These are phyloP conservation scores for Komagataella mondaviorum DNA, from an alignment of 805 yeast species.

Conservation along the genomic window DNA sequence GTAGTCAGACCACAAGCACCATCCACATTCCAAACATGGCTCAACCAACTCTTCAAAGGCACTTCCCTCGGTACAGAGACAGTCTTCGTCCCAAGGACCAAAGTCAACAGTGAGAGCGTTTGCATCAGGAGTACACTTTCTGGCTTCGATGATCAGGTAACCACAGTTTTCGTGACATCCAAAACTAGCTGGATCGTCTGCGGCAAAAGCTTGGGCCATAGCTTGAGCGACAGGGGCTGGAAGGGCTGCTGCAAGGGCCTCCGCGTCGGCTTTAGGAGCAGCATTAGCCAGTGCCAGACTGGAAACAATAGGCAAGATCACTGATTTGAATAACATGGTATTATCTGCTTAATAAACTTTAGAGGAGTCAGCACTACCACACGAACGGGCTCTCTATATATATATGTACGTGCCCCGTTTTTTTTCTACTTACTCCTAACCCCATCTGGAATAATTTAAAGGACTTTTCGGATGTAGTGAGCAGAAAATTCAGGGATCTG, in stretches of 20 bases:
- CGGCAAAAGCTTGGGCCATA: conserved; percentile 15
- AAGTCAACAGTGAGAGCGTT: conserved; percentile 4
- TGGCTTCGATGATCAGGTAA: conserved; percentile 16
- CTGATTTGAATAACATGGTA: conserved; percentile 2
- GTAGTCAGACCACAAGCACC: conserved; percentile 25
- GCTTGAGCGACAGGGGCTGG: conserved; percentile 15
- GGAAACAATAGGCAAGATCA: conserved; percentile 5
- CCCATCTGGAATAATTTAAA: background rate
- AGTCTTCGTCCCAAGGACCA: conserved; percentile 17
- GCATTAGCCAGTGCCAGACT: conserved; percentile 14
- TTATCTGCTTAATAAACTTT: background rate
- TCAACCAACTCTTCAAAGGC: conserved; percentile 14
- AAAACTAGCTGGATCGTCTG: conserved; percentile 15
- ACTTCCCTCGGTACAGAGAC: conserved; percentile 18
- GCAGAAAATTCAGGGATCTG: background rate
- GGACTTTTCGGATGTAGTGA: background rate
- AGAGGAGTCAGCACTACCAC: background rate
- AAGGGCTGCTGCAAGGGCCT: conserved; percentile 11
- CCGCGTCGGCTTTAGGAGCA: conserved; percentile 14
- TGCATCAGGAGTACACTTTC: conserved; percentile 12
- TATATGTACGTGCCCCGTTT: background rate
- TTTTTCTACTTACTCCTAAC: background rate
- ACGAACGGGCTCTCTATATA: conserved; percentile 1
- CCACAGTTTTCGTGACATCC: conserved; percentile 23
- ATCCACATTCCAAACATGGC: conserved; percentile 25